phyloP scores from a whole-genome alignment of 176 grass and related monocot genomes.

The Otatea glauca region DNA sequence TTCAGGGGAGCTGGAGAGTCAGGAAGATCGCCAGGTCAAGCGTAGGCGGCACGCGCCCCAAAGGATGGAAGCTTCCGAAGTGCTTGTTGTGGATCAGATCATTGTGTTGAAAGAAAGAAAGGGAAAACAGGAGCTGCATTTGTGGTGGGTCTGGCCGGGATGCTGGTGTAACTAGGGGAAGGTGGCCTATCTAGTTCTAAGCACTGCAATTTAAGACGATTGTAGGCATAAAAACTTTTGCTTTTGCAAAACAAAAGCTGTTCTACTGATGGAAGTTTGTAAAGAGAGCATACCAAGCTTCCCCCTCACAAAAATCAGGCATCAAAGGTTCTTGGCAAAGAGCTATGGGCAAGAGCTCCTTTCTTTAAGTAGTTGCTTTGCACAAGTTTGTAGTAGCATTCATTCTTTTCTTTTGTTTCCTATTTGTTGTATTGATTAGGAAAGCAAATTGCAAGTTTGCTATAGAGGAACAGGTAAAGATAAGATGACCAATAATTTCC shows the following conservation, averaged over 20 bases:
- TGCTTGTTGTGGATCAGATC: constrained; percentile 32
- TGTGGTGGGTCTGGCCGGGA: constrained; percentile 32
- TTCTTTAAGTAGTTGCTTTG: constrained; percentile 39
- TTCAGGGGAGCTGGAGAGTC: constrained; percentile 56
- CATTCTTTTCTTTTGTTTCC: neutral
- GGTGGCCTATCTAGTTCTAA: constrained; percentile 42
- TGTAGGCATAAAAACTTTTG: constrained; percentile 41
- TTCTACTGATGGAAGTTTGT: constrained; percentile 32
- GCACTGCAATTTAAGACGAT: constrained; percentile 50
- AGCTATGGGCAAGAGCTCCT: constrained; percentile 30
- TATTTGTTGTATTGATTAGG: constrained; percentile 32
- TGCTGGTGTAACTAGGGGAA: constrained; percentile 39
- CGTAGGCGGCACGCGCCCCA: neutral
- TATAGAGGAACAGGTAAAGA: constrained; percentile 40
- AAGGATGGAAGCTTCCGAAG: constrained; percentile 41
- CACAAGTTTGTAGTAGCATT: constrained; percentile 32
- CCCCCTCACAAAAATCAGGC: constrained; percentile 31
- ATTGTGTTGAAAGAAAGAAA: constrained; percentile 32
- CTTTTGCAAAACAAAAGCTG: constrained; percentile 48
- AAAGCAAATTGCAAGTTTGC: constrained; percentile 44
- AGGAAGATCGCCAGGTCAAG: constrained; percentile 51
- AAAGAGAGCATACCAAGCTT: constrained; percentile 34
- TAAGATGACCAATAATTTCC: constrained; percentile 36
- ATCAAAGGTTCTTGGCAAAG: constrained; percentile 37
- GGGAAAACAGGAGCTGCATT: neutral